These are phyloP conservation scores for Cardamine chenopodiifolia DNA, from an alignment of 345 rosid genomes.

Conservation along the genomic window DNA sequence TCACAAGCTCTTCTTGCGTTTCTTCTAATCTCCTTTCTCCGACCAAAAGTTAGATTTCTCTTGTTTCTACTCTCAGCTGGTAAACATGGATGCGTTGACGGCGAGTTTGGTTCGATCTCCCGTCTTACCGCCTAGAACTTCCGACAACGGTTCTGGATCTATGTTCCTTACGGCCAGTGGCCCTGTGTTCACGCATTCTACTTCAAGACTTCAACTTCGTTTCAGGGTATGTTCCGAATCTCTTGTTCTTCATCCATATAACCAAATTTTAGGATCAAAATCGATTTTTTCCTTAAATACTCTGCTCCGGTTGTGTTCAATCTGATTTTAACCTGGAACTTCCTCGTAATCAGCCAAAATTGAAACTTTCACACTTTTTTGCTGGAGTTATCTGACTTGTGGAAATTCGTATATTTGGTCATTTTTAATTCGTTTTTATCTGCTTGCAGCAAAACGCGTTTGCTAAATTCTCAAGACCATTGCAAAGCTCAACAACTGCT, in stretches of 20 bases:
- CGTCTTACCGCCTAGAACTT: conserved; percentile 30
- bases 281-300: background rate
- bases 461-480: conserved; percentile 17
- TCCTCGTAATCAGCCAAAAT: background rate
- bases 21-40: conserved; percentile 28
- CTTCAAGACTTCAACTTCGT: conserved; percentile 24
- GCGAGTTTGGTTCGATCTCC: conserved; percentile 49
- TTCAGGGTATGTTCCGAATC: conserved; percentile 43
- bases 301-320: background rate
- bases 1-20: conserved; percentile 1
- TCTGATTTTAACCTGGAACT: background rate
- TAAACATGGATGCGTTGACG: conserved; percentile 54
- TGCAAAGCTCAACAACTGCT: conserved; percentile 37
- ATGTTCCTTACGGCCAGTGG: conserved; percentile 42
- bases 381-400: no score
- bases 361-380: no score
- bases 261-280: background rate
- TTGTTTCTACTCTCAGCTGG: conserved; percentile 1
- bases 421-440: background rate
- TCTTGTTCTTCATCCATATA: background rate
- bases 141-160: conserved; percentile 46
- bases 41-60: conserved; percentile 4
- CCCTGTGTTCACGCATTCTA: conserved; percentile 44
- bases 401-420: background rate
- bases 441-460: conserved; percentile 31